These are phyloP conservation scores for Xenoacremonium recifei DNA, from an alignment of 2,329 filamentous ascomycete species.

Conservation along the genomic window DNA sequence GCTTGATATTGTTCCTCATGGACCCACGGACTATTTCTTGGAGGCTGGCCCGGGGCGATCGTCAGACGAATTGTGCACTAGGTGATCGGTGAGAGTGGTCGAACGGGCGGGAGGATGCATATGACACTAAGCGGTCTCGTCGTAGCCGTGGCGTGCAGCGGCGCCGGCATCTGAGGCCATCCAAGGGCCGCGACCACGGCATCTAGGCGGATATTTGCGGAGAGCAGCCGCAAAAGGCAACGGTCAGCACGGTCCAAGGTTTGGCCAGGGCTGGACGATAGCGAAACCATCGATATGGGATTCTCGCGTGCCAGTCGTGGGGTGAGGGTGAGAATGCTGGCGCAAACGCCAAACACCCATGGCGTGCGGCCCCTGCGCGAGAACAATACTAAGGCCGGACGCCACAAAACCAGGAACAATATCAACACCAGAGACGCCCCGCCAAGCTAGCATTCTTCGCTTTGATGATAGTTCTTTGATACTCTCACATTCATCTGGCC, in stretches of 20 bases:
- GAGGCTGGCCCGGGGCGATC: constrained; percentile 6
- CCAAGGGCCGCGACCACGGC: neutral
- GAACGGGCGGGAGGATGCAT: neutral
- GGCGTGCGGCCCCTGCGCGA: constrained; percentile 2
- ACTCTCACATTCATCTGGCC: constrained; percentile 16
- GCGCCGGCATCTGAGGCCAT: neutral
- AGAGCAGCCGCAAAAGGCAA: neutral
- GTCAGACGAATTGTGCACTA: constrained; percentile 6
- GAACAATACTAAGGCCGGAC: constrained; percentile 33
- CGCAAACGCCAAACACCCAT: neutral
- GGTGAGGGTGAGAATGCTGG: neutral
- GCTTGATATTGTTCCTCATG: constrained; percentile 19
- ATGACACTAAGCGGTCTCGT: neutral
- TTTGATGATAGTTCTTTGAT: constrained; percentile 18
- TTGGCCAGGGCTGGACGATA: neutral
- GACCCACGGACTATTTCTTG: constrained; percentile 1
- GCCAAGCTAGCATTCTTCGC: constrained; percentile 12
- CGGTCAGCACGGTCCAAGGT: neutral
- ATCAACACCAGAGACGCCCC: constrained; percentile 23
- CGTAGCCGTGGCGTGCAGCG: neutral
- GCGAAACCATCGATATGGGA: neutral
- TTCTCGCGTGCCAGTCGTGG: neutral
- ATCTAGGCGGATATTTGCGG: neutral
- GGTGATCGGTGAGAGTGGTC: neutral
- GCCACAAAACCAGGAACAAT: constrained; percentile 34